Evolutionary conservation across 345 rosid genomes (phyloP), one percentile per base, ranked within the genome.

Genomic region (Durio zibethinus): DNA sequence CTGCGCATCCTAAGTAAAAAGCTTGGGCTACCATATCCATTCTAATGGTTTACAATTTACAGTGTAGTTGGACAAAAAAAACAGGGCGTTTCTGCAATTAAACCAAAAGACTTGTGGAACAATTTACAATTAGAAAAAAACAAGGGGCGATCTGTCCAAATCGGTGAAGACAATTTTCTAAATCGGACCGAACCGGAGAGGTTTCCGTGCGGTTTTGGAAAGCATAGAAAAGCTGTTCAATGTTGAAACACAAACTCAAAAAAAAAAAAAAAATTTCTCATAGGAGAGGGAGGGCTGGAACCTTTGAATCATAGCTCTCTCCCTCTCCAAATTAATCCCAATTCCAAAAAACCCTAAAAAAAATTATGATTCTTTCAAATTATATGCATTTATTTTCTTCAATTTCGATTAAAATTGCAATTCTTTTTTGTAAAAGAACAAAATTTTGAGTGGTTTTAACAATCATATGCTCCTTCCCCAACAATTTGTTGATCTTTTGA

Each of bases 401-500:
- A n/a, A 53, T 38, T 68, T 56, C 36, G 18, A 20, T 52, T 71
- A 50, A 31, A 62, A n/a, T 64, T 61, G 4, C 72, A 8, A 3
- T 75, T 62, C 12, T 36, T 72, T 71, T 1, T 11, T 12, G 0
- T 6, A 73, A 65, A 40, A n/a, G 72, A 79, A 77, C 72, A 82
- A 80, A 85, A 75, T 74, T 78, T 70, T 75, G 12, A 1, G 16
- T 27, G 12, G 65, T 71, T 29, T 31, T 64, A 70, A 35, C n/a
- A 65, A 0, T 75, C 83, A 38, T 42, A 8, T 48, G 52, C 57
- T 25, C 35, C 50, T 20, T 48, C 11, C 45, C 16, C 73, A 33
- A 36, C 78, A 29, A 71, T 50, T 53, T 64, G 64, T 31, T 62
- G 57, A 76, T 78, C 77, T 79, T 53, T 93, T 90, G 97, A 93